phyloP scores from a whole-genome alignment of 345 rosid genomes.

The Aquilaria sinensis region DNA sequence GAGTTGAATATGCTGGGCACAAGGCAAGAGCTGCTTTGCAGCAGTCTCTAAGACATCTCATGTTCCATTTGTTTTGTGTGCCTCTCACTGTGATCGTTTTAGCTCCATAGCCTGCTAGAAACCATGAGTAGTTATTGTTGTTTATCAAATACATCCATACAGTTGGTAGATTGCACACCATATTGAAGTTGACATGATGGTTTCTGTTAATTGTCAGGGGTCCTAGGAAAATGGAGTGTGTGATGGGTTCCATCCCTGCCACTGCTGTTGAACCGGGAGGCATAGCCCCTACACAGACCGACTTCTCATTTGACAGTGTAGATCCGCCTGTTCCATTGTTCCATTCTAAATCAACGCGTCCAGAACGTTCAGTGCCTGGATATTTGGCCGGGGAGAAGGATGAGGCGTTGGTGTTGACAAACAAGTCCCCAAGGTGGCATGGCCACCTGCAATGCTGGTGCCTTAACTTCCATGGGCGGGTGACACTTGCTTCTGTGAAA shows the following conservation, averaged over 20 bases:
- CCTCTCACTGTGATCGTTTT: neutral
- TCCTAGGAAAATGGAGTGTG: constrained; percentile 73
- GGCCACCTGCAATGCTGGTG: constrained; percentile 85
- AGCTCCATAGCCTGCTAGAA: neutral
- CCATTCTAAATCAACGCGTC: constrained; percentile 39
- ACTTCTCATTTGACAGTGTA: constrained; percentile 19
- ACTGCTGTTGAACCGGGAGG: constrained; percentile 42
- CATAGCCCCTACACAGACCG: constrained; percentile 37
- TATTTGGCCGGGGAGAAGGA: constrained; percentile 28
- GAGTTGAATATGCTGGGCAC: constrained; percentile 69
- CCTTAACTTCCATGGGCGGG: constrained; percentile 71
- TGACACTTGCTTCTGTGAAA: constrained; percentile 75
- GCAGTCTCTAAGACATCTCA: neutral
- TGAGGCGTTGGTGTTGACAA: constrained; percentile 40
- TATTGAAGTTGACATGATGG: neutral
- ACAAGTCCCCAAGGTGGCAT: constrained; percentile 83
- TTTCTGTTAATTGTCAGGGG: constrained; percentile 37
- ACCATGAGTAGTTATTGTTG: neutral
- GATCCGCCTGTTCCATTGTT: constrained; percentile 32
- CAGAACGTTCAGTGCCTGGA: constrained; percentile 27
- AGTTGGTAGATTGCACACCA: too few species aligned
- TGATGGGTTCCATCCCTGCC: constrained; percentile 49
- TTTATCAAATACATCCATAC: constrained; percentile 5
- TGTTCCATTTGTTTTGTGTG: neutral
- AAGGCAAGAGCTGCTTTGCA: constrained; percentile 29